Evolutionary conservation across 179 eudicot genomes (phyloP).

Genomic region (Beta lomatogona): DNA sequence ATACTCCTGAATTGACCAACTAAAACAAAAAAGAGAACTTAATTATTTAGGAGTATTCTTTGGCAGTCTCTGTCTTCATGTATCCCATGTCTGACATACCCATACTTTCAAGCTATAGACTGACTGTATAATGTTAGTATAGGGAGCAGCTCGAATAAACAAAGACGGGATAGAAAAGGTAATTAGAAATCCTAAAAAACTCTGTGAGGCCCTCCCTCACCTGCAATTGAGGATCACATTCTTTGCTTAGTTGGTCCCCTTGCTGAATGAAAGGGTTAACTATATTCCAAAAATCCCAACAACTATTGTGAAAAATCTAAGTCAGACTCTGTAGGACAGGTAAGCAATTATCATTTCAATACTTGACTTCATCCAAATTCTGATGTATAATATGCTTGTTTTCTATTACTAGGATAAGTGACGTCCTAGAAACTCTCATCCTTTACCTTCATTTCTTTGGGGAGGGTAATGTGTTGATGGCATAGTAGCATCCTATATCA

Average conservation of each 20-base stretch:
- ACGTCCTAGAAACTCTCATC: neutral
- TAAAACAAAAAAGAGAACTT: neutral
- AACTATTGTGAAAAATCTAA: neutral
- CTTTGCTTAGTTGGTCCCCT: neutral
- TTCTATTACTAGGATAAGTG: neutral
- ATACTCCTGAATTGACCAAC: neutral
- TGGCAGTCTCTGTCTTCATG: neutral
- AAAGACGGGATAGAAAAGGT: neutral
- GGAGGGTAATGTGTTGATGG: neutral
- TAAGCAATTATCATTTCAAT: neutral
- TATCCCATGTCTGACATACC: neutral
- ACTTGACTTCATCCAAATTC: neutral
- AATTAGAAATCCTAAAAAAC: neutral
- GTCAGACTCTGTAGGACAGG: neutral
- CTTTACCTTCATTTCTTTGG: neutral
- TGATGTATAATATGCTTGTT: neutral
- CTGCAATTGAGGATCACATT: neutral
- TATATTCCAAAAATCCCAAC: neutral
- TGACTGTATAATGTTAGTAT: no score
- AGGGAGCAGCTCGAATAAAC: no score
- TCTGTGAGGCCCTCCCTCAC: neutral
- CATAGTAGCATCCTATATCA: neutral
- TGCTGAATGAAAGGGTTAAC: neutral
- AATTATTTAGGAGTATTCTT: neutral
- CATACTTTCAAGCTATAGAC: slow-evolving; percentile 1